A percentile compares a stretch with the other conserved stretches of the same genome.
These are phyloP conservation scores for Geosmithia putterillii DNA, from an alignment of 2,329 filamentous ascomycete genomes.

Conservation along the genomic window DNA sequence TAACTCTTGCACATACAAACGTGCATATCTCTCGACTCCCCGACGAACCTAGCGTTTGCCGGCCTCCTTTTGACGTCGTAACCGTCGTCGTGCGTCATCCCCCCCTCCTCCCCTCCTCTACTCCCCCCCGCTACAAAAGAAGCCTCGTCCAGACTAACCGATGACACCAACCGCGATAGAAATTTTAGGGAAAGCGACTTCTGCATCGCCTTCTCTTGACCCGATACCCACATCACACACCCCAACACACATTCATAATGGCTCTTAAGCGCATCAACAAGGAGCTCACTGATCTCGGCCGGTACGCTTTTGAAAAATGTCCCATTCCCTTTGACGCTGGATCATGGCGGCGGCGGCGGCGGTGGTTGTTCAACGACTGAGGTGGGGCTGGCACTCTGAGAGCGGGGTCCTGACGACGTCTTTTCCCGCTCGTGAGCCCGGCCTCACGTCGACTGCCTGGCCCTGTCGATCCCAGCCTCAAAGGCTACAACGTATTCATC, in stretches of 20 bases:
- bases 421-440: neutral
- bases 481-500: neutral
- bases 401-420: slow-evolving; percentile 4
- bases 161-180: slow-evolving; percentile 8
- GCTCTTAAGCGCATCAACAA: slow-evolving; percentile 92
- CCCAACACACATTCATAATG: too few relatives aligned
- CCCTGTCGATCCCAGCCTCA: too few relatives aligned
- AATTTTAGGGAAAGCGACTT: slow-evolving; percentile 6
- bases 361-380: neutral
- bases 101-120: neutral
- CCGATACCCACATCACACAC: slow-evolving; percentile 20
- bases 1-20: too few relatives aligned
- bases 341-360: slow-evolving; percentile 1
- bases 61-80: neutral
- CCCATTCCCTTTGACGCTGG: neutral
- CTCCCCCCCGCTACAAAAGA: slow-evolving; percentile 1
- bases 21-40: too few relatives aligned
- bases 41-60: too few relatives aligned
- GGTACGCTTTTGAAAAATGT: slow-evolving; percentile 41
- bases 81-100: slow-evolving; percentile 14
- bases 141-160: too few relatives aligned
- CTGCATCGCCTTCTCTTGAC: slow-evolving; percentile 1
- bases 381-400: slow-evolving; percentile 4
- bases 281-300: slow-evolving; percentile 81
- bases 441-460: neutral